Evolutionary conservation across 805 yeast genomes (phyloP).

Genomic region (Yarrowia yakushimensis): DNA sequence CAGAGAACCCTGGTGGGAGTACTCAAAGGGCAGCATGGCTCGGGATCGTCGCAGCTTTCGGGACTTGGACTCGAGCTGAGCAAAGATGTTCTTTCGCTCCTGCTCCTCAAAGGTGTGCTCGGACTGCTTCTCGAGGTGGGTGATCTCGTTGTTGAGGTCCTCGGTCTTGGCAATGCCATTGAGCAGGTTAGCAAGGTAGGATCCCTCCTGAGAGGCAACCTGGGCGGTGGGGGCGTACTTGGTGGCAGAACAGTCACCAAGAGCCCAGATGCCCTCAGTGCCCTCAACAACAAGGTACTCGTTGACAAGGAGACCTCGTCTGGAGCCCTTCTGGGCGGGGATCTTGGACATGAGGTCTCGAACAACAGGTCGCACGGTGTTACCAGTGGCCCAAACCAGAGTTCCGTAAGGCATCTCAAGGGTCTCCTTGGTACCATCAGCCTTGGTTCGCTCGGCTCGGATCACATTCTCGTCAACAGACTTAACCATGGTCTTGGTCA

Average conservation of each 20-base stretch:
- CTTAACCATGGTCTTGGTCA: slow-evolving; percentile 84
- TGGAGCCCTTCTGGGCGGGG: slow-evolving; percentile 70
- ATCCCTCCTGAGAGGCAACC: slow-evolving; percentile 94
- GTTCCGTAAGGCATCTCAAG: slow-evolving; percentile 81
- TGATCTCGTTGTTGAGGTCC: slow-evolving; percentile 40
- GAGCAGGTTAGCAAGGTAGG: slow-evolving; percentile 70
- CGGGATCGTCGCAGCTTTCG: slow-evolving; percentile 40
- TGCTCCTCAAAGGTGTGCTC: slow-evolving; percentile 29
- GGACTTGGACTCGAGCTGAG: slow-evolving; percentile 48
- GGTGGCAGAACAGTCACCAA: slow-evolving; percentile 91
- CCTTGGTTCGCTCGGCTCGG: slow-evolving; percentile 62
- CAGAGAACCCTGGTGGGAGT: slow-evolving; percentile 86
- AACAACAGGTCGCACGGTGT: slow-evolving; percentile 77
- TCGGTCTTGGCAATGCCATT: slow-evolving; percentile 46
- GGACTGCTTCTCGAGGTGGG: slow-evolving; percentile 39
- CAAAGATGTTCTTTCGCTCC: slow-evolving; percentile 41
- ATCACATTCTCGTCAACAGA: slow-evolving; percentile 71
- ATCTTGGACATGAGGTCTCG: slow-evolving; percentile 62
- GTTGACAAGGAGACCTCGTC: slow-evolving; percentile 86
- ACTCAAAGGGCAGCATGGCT: slow-evolving; percentile 56
- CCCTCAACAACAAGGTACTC: slow-evolving; percentile 82
- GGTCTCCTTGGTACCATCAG: slow-evolving; percentile 61
- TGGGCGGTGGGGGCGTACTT: slow-evolving; percentile 95
- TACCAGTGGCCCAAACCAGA: slow-evolving; percentile 97
- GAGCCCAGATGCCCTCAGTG: slow-evolving; percentile 74